Conservation (phyloP, 306 rosid species). For the Echinosophora koreensis region DNA sequence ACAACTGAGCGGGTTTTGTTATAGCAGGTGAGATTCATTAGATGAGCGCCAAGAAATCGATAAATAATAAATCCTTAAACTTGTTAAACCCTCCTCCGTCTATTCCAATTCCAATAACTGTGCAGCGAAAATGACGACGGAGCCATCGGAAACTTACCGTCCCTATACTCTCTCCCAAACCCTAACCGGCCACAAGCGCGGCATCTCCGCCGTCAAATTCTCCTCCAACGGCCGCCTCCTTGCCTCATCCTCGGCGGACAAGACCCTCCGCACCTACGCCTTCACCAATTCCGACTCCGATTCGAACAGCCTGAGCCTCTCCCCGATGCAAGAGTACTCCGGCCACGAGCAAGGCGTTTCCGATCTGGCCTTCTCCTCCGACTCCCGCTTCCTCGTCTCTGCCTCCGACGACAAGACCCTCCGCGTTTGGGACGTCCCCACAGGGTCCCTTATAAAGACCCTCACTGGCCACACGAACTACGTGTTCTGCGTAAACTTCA, state of each 20-base stretch:
- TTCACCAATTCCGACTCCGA: slow-evolving; percentile 60
- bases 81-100: too few species aligned
- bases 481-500: slow-evolving; percentile 90
- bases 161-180: slow-evolving; percentile 75
- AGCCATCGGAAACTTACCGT: slow-evolving; percentile 52
- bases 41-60: too few species aligned
- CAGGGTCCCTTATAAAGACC: slow-evolving; percentile 78
- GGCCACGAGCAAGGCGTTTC: slow-evolving; percentile 95
- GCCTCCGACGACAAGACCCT: slow-evolving; percentile 98
- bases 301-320: slow-evolving; percentile 50
- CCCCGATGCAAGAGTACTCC: slow-evolving; percentile 74
- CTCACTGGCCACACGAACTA: slow-evolving; percentile 92
- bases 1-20: too few species aligned
- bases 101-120: too few species aligned
- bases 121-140: slow-evolving; percentile 51
- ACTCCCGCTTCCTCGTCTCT: slow-evolving; percentile 82
- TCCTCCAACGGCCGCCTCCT: slow-evolving; percentile 90
- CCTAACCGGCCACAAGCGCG: slow-evolving; percentile 74
- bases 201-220: slow-evolving; percentile 87
- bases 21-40: too few species aligned
- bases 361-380: slow-evolving; percentile 91
- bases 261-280: slow-evolving; percentile 82
- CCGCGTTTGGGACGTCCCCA: slow-evolving; percentile 87
- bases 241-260: slow-evolving; percentile 95
- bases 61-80: too few species aligned